Evolutionary conservation across 257 asterid genomes (phyloP).

Genomic region (Datura wrightii): DNA sequence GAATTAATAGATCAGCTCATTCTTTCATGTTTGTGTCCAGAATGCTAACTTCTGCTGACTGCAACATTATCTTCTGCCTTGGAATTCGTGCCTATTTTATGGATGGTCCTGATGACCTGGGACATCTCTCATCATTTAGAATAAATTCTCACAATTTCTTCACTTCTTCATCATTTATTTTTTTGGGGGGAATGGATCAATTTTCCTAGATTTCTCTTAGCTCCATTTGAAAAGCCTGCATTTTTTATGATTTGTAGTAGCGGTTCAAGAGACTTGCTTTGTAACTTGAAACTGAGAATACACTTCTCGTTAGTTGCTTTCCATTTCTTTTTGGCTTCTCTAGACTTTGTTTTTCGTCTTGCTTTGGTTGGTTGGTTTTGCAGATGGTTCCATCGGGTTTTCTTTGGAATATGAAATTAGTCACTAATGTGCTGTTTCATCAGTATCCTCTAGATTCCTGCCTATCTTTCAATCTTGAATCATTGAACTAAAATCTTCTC

Average conservation of each 20-base stretch:
- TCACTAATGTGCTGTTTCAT: background rate
- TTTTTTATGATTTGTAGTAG: conserved; percentile 1
- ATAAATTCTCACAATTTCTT: background rate
- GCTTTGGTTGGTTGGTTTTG: conserved; percentile 4
- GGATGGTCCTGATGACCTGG: background rate
- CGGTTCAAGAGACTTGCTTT: conserved; percentile 6
- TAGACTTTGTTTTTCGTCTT: background rate
- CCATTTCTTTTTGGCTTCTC: conserved; percentile 8
- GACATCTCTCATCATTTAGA: background rate
- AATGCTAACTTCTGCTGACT: background rate
- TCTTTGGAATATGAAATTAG: background rate
- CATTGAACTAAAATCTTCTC: background rate
- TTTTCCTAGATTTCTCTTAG: background rate
- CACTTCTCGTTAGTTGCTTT: background rate
- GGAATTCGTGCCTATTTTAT: background rate
- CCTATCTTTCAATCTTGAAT: background rate
- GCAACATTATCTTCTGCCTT: background rate
- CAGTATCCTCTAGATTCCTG: background rate
- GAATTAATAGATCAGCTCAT: background rate
- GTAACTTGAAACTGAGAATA: background rate
- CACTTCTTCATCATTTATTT: background rate
- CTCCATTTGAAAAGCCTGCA: conserved; percentile 18
- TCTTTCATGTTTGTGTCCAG: conserved; percentile 21
- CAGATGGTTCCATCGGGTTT: background rate
- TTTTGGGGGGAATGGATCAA: background rate